phyloP scores from a whole-genome alignment of 2,329 filamentous ascomycete genomes.

The Cryoendolithus antarcticus region DNA sequence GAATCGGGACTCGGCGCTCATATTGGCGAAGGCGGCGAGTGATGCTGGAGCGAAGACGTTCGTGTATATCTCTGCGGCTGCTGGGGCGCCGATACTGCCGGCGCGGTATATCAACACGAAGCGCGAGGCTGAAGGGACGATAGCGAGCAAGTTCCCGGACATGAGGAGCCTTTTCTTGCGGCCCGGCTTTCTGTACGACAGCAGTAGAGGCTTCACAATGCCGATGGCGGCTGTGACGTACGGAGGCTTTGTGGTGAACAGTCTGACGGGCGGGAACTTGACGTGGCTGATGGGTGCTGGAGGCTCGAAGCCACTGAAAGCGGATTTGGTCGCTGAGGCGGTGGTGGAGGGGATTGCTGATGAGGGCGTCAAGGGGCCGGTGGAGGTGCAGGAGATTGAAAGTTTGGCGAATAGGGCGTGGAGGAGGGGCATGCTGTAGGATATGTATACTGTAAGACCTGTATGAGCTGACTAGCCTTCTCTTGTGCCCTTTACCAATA shows the following conservation, averaged over 20 bases:
- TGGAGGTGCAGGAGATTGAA: slow-evolving; percentile 72
- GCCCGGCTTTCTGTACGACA: slow-evolving; percentile 82
- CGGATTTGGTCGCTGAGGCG: slow-evolving; percentile 75
- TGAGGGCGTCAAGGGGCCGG: slow-evolving; percentile 56
- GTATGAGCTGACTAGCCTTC: too few relatives aligned
- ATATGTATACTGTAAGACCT: too few relatives aligned
- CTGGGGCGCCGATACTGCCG: slow-evolving; percentile 73
- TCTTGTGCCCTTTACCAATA: slow-evolving; percentile 32
- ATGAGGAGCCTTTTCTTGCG: slow-evolving; percentile 75
- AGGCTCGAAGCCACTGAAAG: slow-evolving; percentile 75
- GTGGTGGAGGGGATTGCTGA: slow-evolving; percentile 78
- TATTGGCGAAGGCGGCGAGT: slow-evolving; percentile 65
- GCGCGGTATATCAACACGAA: slow-evolving; percentile 82
- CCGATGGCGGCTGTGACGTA: slow-evolving; percentile 70
- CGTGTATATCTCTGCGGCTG: slow-evolving; percentile 79
- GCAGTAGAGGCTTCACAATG: slow-evolving; percentile 66
- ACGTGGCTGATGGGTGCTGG: slow-evolving; percentile 68
- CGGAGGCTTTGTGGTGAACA: slow-evolving; percentile 65
- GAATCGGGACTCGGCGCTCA: slow-evolving; percentile 83
- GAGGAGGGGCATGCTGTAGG: slow-evolving; percentile 77
- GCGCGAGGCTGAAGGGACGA: slow-evolving; percentile 71
- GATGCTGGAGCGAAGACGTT: slow-evolving; percentile 56
- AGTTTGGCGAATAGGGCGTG: slow-evolving; percentile 68
- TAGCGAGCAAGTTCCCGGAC: slow-evolving; percentile 57
- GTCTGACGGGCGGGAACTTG: slow-evolving; percentile 61